Base-by-base conservation (phyloP, 2,329 filamentous ascomycete genomes). In the Aspergillus chevalieri region DNA sequence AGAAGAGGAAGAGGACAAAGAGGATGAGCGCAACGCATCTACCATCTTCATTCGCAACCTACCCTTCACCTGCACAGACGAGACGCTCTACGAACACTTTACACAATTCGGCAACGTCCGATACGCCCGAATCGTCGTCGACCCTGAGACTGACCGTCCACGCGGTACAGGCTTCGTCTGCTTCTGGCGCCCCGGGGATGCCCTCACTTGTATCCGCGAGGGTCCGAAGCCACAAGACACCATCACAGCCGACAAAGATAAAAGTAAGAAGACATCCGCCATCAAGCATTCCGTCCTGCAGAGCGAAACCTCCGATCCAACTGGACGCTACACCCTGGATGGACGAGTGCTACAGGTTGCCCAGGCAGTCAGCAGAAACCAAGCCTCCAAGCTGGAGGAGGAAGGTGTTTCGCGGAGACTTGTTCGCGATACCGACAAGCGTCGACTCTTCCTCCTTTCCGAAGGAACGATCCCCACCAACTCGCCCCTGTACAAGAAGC, bases 91-190 rank as follows among this genome's bases (percentile, higher is more conserved):
- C 64, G 78, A 84, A 46, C 92, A 96, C 66, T 98, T 98, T 64
- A 75, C 76, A n/a, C 78, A 85, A 61, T 97, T 98, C 62, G 94
- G 93, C 22, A 80, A 79, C n/a, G 76, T 96, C 36, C 82, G 91
- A 34, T 98, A 97, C 66, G 93, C 92, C 4, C 82, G 94, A 56
- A 85, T 96, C 8, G 94, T 98, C 34, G 81, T 94, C 65, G 92
- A 98, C 65, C 85, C 79, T 43, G 82, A 83, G 21, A 95, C 89
- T 0, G 90, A 91, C 58, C 85, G 89, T 46, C 89, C 93, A 2
- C 89, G 87, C 44, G 93, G 93, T 22, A 97, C 92, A 28, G 93
- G 86, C 3, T 98, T 98, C 63, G 92, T 97, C 26, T 95, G 89
- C 72, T 98, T 98, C 72, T 85, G 85, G 71, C 84, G 86, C 45